These are phyloP conservation scores for Bromus sterilis DNA, from an alignment of 176 grass and related monocot species.

Conservation along the genomic window DNA sequence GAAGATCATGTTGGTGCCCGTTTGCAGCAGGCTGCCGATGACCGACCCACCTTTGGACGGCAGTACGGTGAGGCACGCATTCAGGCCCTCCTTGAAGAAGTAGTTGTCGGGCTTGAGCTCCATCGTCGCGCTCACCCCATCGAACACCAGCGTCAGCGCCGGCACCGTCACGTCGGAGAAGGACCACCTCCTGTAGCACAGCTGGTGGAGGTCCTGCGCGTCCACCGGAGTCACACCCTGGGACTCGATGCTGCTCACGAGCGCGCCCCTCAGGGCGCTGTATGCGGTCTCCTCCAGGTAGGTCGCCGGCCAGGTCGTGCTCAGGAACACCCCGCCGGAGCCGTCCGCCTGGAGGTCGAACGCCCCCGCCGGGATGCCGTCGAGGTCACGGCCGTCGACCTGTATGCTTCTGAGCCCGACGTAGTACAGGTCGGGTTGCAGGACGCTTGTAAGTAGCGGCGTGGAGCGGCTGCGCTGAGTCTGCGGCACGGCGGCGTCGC, in stretches of 20 bases:
- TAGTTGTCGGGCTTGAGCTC: not conserved
- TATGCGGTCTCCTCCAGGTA: conserved; percentile 14
- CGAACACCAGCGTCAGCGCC: not conserved
- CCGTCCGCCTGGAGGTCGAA: conserved; percentile 1
- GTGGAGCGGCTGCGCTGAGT: not conserved
- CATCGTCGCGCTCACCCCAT: not conserved
- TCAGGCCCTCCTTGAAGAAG: not conserved
- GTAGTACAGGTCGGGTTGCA: not conserved
- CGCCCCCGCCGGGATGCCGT: not conserved
- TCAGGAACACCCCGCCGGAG: conserved; percentile 14
- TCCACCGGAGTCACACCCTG: not conserved
- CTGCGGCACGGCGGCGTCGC: not conserved
- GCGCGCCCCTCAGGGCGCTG: not conserved
- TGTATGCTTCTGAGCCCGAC: not conserved
- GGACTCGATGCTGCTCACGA: not conserved
- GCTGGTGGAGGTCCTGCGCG: not conserved
- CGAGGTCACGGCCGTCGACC: not conserved
- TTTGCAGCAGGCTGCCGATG: conserved; percentile 12
- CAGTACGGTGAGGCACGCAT: conserved; percentile 7
- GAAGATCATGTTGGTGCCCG: conserved; percentile 17
- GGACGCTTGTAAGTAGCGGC: not conserved
- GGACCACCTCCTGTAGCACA: not conserved
- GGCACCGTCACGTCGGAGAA: not conserved
- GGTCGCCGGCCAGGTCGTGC: conserved; percentile 11
- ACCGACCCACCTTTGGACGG: not conserved